Conservation (phyloP, 768 basidiomycete genomes). For the Suillus subalutaceus region DNA sequence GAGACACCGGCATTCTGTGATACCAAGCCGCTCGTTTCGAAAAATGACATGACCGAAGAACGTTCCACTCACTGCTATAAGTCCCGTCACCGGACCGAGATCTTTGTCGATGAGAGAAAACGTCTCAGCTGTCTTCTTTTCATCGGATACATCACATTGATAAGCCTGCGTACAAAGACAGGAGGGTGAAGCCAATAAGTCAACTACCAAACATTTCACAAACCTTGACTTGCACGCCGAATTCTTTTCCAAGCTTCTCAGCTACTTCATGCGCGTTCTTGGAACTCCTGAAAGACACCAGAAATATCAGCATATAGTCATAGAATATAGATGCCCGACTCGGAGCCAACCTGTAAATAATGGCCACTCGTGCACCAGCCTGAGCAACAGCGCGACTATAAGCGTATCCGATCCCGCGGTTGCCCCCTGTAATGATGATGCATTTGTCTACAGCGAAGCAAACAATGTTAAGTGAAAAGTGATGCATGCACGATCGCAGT, state of each 20-base stretch:
- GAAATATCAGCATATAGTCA: neutral
- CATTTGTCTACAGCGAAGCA: conserved; percentile 41
- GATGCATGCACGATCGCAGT: neutral
- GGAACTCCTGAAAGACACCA: conserved; percentile 39
- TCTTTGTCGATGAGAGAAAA: conserved; percentile 54
- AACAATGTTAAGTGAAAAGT: neutral
- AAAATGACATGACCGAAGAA: rapidly evolving
- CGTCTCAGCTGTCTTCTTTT: conserved; percentile 44
- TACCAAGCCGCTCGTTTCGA: neutral
- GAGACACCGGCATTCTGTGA: conserved; percentile 64
- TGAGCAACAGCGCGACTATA: conserved; percentile 54
- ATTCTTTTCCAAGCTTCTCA: conserved; percentile 48
- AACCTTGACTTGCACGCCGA: conserved; percentile 44
- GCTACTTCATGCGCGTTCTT: conserved; percentile 52
- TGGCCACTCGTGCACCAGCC: conserved; percentile 61
- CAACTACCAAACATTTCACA: neutral
- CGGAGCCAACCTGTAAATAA: conserved; percentile 54
- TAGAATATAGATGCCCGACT: neutral
- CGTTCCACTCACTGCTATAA: conserved; percentile 51
- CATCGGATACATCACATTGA: conserved; percentile 61
- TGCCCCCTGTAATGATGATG: conserved; percentile 64
- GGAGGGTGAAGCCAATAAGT: neutral
- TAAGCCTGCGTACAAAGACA: conserved; percentile 46
- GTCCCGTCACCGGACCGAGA: conserved; percentile 43
- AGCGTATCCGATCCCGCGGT: conserved; percentile 62